Base-by-base conservation (phyloP, 2,329 filamentous ascomycete genomes). In the Lecanicillium sp. region DNA sequence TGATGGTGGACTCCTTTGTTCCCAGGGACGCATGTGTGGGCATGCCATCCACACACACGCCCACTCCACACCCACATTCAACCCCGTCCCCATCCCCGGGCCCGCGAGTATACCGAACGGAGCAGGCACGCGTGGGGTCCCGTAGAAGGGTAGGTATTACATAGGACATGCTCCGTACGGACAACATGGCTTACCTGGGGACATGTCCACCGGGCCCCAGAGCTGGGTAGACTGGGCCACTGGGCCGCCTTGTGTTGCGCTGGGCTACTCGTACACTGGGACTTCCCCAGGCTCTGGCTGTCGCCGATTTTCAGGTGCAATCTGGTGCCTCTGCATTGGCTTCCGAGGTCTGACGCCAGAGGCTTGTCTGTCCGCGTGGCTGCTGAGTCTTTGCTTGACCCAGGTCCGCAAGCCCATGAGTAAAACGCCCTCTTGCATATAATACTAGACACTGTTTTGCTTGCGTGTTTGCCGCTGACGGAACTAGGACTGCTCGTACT, bases 271-370 rank as follows among this genome's bases (percentile, higher is more conserved):
- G 25, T 28, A 28, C 13, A 36, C 28, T 36, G 40, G 40, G 30
- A 34, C 34, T 34, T 25, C 30, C 35, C 40, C 22, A 25, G 22
- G 22, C 22, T 7, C 11, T 25, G n/a, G 22, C 22, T 25, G 22
- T 25, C 22, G 22, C 22, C 22, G 22, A 32, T 41, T 35, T 34
- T 37, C 40, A 41, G 35, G 40, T 41, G 40, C 37, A 37, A 34
- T 35, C 31, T 30, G 29, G 33, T 34, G 18, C n/a, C n/a, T 18
- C 17, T n/a, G 29, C 30, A 33, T 9, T 11, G 25, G 29, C 40
- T 41, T 27, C 40, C 35, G 40, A 41, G 40, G 40, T 37, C 35
- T 41, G 17, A 8, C 11, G 11, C 11, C 31, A 33, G n/a, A 31
- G 33, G 33, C 33, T 33, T 36, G 33, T 20, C 34, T 37, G 29